Percentiles rank a stretch among this genome's conserved stretches.
phyloP scores from a whole-genome alignment of 1,284 basidiomycete genomes.

The Porogramme epimiltina region DNA sequence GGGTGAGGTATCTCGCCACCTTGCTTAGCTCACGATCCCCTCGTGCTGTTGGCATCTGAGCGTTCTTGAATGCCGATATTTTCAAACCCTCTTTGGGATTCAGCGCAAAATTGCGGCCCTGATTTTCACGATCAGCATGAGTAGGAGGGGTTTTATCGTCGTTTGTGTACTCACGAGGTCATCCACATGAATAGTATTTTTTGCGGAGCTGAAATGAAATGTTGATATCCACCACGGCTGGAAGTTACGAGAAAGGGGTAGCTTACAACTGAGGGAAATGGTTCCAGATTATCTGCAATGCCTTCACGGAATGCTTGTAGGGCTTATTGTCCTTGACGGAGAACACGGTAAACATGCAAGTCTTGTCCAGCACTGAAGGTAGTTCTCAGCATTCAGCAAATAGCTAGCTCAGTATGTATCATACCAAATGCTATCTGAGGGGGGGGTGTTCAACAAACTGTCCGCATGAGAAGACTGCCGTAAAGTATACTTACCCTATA shows the following conservation, averaged over 20 bases:
- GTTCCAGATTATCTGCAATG: conserved; percentile 87
- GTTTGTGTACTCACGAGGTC: conserved; percentile 61
- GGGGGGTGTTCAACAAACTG: neutral
- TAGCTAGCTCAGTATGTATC: neutral
- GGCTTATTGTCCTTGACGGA: conserved; percentile 71
- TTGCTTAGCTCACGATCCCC: conserved; percentile 71
- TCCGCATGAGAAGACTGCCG: neutral
- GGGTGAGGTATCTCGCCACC: conserved; percentile 64
- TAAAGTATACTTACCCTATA: conserved; percentile 61
- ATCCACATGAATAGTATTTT: conserved; percentile 88
- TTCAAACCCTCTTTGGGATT: conserved; percentile 86
- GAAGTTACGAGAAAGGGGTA: neutral
- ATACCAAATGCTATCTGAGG: conserved; percentile 60
- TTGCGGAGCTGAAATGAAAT: conserved; percentile 50
- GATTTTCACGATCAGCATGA: neutral
- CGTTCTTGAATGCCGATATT: conserved; percentile 80
- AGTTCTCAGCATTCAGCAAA: neutral
- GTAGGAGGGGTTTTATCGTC: neutral
- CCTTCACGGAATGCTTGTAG: conserved; percentile 82
- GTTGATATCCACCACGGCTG: neutral
- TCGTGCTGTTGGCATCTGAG: conserved; percentile 60
- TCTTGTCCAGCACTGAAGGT: conserved; percentile 77
- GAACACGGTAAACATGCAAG: conserved; percentile 89
- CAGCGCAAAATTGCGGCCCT: conserved; percentile 85
- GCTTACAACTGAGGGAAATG: conserved; percentile 78